Evolutionary conservation across 2,329 filamentous ascomycete genomes (phyloP).

Genomic region (Diplocarpon rosae): DNA sequence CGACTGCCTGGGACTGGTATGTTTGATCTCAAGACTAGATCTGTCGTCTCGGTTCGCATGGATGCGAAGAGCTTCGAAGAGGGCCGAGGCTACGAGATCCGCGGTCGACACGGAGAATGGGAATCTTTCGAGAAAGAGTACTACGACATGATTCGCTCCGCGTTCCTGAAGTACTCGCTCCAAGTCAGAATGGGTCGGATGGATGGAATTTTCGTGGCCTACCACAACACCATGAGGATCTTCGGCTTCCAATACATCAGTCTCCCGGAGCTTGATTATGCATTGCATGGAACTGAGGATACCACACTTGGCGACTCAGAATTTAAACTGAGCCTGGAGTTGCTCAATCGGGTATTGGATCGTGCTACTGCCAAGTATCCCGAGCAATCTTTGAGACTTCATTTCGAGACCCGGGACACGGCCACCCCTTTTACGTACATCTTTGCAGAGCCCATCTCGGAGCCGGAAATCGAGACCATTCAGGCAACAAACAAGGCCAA

Average conservation of each 20-base stretch:
- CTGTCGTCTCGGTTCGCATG: conserved; percentile 88
- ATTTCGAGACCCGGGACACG: conserved; percentile 63
- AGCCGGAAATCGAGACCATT: conserved; percentile 60
- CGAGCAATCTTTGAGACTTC: conserved; percentile 61
- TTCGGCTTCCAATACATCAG: conserved; percentile 96
- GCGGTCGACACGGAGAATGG: conserved; percentile 61
- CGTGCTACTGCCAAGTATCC: conserved; percentile 67
- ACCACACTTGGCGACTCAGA: conserved; percentile 65
- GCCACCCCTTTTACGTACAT: conserved; percentile 65
- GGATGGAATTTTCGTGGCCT: conserved; percentile 97
- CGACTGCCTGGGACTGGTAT: conserved; percentile 83
- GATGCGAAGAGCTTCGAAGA: conserved; percentile 59
- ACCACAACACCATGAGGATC: conserved; percentile 87
- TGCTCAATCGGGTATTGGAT: conserved; percentile 73
- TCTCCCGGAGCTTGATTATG: conserved; percentile 76
- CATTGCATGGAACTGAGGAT: conserved; percentile 69
- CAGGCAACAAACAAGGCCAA: conserved; percentile 56
- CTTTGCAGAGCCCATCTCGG: conserved; percentile 74
- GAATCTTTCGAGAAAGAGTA: conserved; percentile 94
- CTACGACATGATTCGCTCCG: conserved; percentile 90
- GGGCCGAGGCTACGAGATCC: conserved; percentile 81
- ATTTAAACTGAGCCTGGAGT: conserved; percentile 67
- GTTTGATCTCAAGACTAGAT: conserved; percentile 93
- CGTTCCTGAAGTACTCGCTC: conserved; percentile 91
- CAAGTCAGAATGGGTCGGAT: conserved; percentile 96